Evolutionary conservation across 2,329 filamentous ascomycete species (phyloP).

Genomic region (Myotisia sp.): DNA sequence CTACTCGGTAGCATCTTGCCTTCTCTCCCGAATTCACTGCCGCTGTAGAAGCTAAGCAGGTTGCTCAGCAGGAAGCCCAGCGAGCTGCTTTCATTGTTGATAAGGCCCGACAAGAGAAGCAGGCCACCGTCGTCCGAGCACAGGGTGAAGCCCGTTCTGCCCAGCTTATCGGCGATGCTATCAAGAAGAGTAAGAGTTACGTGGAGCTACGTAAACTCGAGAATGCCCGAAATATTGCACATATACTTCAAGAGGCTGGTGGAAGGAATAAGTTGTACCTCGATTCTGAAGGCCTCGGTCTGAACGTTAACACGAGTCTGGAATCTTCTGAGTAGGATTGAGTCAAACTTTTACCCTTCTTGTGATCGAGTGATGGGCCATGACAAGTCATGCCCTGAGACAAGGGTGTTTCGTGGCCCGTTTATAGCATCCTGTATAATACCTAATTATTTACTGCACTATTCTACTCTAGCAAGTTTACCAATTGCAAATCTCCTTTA

Average conservation of each 20-base stretch:
- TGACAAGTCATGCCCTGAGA: too few species aligned
- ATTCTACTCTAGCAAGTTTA: too few species aligned
- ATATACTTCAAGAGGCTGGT: conserved; percentile 68
- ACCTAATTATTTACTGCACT: too few species aligned
- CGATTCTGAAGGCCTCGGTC: conserved; percentile 74
- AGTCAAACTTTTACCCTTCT: too few species aligned
- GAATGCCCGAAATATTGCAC: conserved; percentile 82
- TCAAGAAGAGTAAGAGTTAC: conserved; percentile 98
- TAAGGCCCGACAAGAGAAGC: conserved; percentile 98
- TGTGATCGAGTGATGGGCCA: too few species aligned
- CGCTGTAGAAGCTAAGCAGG: conserved; percentile 55
- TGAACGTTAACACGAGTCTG: conserved; percentile 55
- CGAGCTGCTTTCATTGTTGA: conserved; percentile 94
- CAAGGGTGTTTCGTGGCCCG: too few species aligned
- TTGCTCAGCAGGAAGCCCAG: conserved; percentile 81
- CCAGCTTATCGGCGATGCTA: conserved; percentile 93
- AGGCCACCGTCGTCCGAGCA: conserved; percentile 93
- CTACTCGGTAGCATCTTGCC: conserved; percentile 41
- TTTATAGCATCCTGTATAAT: too few species aligned
- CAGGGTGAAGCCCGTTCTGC: conserved; percentile 98
- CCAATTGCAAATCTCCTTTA: too few species aligned
- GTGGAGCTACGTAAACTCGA: conserved; percentile 96
- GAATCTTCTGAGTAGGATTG: conserved; percentile 3
- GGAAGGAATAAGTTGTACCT: conserved; percentile 89
- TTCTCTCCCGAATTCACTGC: conserved; percentile 58